Evolutionary conservation across 139 green algal genomes (phyloP).

Genomic region (Mesotaenium endlicherianum): DNA sequence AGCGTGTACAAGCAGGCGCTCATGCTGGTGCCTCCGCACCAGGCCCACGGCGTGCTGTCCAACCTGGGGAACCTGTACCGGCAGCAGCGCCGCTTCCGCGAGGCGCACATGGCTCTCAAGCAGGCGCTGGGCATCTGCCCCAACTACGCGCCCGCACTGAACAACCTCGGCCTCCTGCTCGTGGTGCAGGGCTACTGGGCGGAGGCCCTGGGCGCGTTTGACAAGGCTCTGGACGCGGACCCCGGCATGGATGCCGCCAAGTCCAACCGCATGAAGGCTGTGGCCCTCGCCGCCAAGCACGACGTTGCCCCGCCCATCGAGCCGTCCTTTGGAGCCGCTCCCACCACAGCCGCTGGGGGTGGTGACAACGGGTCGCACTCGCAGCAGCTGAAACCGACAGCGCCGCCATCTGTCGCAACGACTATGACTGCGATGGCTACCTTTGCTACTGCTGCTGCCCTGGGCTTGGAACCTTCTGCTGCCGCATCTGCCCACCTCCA

Average conservation of each 20-base stretch:
- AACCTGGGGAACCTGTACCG: constrained; percentile 18
- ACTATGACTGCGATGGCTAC: background rate
- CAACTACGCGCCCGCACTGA: background rate
- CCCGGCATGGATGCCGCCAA: background rate
- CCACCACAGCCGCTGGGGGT: background rate
- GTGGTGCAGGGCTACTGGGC: background rate
- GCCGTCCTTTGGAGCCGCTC: background rate
- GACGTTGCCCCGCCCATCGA: background rate
- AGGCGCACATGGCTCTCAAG: background rate
- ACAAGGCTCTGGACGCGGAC: background rate
- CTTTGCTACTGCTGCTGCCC: too few species aligned
- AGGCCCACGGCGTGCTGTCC: background rate
- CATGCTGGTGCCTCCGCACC: background rate
- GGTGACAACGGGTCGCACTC: background rate
- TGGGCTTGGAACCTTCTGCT: too few species aligned
- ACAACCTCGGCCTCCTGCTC: constrained; percentile 20
- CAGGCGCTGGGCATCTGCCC: background rate
- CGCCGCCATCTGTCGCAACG: background rate
- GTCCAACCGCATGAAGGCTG: constrained; percentile 3
- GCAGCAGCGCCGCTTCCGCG: background rate
- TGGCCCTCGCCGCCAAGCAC: background rate
- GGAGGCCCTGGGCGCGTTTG: constrained; percentile 11
- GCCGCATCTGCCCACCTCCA: too few species aligned
- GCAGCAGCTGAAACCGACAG: background rate
- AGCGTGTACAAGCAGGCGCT: constrained; percentile 12